phyloP scores from a whole-genome alignment of 768 basidiomycete species.

The Boletus fagicola region DNA sequence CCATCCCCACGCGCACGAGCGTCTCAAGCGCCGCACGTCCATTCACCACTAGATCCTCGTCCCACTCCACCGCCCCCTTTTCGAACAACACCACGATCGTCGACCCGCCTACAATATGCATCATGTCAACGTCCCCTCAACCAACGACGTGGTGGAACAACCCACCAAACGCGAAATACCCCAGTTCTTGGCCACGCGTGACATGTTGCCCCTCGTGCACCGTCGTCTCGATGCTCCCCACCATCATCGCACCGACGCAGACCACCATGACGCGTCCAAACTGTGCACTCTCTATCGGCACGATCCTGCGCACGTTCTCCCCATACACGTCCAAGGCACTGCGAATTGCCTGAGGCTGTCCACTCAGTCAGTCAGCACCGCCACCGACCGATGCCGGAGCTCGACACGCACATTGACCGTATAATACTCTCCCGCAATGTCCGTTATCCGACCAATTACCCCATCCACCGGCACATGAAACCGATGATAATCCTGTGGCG shows the following conservation, averaged over 20 bases:
- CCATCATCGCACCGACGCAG: conserved; percentile 95
- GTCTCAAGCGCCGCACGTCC: conserved; percentile 87
- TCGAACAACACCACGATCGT: conserved; percentile 91
- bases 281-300: conserved; percentile 84
- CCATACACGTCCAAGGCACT: conserved; percentile 90
- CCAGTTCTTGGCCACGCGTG: conserved; percentile 84
- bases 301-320: conserved; percentile 90
- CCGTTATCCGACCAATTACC: conserved; percentile 74
- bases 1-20: conserved; percentile 84
- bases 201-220: conserved; percentile 82
- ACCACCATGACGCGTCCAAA: conserved; percentile 94
- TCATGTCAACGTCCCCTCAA: neutral
- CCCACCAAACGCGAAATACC: conserved; percentile 93
- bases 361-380: neutral
- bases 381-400: neutral
- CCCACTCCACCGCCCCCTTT: conserved; percentile 82
- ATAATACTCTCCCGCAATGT: conserved; percentile 91
- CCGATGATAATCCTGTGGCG: conserved; percentile 94
- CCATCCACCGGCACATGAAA: conserved; percentile 90
- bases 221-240: conserved; percentile 83
- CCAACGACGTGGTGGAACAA: conserved; percentile 3
- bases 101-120: conserved; percentile 62
- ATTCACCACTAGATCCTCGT: conserved; percentile 85
- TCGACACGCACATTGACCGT: conserved; percentile 80
- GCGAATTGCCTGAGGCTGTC: conserved; percentile 88